A percentile compares a stretch with the other conserved stretches of the same genome.
Conservation (phyloP, 2,329 filamentous ascomycete species). For the Ilyonectria mors-panacis region DNA sequence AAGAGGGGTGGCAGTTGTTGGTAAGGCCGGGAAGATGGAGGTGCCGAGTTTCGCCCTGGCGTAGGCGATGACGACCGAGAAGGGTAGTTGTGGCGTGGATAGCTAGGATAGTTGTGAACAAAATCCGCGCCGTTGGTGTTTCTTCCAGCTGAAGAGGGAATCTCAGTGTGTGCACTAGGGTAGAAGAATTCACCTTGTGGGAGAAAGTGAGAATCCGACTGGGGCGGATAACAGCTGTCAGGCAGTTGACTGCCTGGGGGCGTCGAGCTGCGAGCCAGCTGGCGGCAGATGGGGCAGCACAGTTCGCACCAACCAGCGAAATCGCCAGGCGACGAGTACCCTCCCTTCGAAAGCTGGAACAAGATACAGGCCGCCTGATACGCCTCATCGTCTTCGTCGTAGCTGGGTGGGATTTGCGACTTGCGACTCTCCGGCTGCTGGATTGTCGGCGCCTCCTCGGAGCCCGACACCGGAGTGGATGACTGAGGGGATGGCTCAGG, state of each 20-base stretch:
- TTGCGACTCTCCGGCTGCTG: background rate
- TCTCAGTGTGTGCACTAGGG: background rate
- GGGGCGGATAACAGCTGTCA: background rate
- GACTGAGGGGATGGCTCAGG: too few species aligned
- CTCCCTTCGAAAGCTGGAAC: background rate
- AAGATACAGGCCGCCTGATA: constrained; percentile 5
- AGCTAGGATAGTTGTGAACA: background rate
- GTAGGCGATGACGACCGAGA: background rate
- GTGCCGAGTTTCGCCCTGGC: background rate
- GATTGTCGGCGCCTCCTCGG: background rate
- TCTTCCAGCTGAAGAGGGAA: background rate
- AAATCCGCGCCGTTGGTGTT: background rate
- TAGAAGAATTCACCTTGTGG: background rate
- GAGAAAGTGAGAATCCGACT: background rate
- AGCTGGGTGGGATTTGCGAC: background rate
- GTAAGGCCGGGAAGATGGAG: background rate
- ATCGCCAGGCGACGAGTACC: background rate
- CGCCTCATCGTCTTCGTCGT: background rate
- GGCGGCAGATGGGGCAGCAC: background rate
- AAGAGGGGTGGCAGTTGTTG: too few species aligned
- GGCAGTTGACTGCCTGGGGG: constrained; percentile 3
- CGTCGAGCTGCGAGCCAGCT: constrained; percentile 1
- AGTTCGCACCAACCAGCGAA: background rate
- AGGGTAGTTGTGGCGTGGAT: background rate
- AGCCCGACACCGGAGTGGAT: too few species aligned